Base-by-base conservation (phyloP, 306 rosid genomes). In the Fragaria nilgerrensis region DNA sequence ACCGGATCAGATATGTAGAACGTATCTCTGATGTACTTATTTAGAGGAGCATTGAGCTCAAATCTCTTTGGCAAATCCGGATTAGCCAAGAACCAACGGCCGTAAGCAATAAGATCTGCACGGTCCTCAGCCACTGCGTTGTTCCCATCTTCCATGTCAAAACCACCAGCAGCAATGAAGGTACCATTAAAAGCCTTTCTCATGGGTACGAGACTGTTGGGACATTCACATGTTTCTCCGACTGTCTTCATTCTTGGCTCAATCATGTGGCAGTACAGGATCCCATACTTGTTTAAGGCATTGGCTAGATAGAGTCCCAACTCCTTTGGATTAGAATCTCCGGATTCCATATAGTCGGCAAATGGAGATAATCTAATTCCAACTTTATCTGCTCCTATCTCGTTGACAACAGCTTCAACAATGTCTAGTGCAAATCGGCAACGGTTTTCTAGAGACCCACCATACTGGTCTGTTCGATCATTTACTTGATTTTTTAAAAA, bases 281-380 rank as follows among this genome's bases (percentile, higher is more conserved):
- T 72, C 16, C 84, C 85, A n/a, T 77, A 74, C 34, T 89, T 70
- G 19, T 70, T 85, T 65, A 89, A 59, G 0, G 80, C 68, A 2
- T 58, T 52, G 0, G 82, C 93, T 85, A 91, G 74, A 80, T 83
- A 70, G 23, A 86, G 52, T 25, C 84, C 92, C 41, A 91, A 64
- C 27, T 83, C 86, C 23, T 48, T n/a, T 3, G 93, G 96, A 62
- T 89, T 48, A 0, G 93, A 82, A 61, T 91, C 93, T n/a, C 75
- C 85, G 0, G 85, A 83, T 19, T 76, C 87, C 36, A 79, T 84
- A 29, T 67, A 86, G 32, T 89, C 64, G 5, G 89, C 72, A 20
- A 83, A 91, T 17, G 96, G 93, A 2, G 96, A 91, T 4, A 87
- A 82, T 66, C 90, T 82, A 3, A 91, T 78, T 44, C 93, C 96